A percentile compares a stretch with the other conserved stretches of the same genome.
These are phyloP conservation scores for Triadica sebifera DNA, from an alignment of 345 rosid species.

Conservation along the genomic window DNA sequence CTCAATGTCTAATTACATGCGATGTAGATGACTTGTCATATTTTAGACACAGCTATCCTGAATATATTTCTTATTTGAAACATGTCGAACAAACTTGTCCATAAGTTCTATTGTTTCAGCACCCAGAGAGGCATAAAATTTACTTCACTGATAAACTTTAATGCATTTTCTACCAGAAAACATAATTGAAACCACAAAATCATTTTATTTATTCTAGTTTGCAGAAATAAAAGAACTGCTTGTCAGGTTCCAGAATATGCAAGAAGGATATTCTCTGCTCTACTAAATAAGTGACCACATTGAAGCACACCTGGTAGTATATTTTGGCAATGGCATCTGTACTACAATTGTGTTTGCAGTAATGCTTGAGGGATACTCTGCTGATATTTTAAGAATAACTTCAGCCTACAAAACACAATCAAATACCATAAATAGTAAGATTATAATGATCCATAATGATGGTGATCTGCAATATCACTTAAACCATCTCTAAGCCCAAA, in stretches of 20 bases:
- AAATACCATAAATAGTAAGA: not conserved
- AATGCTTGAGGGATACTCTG: conserved; percentile 78
- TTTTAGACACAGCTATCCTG: not conserved
- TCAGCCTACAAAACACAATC: conserved; percentile 68
- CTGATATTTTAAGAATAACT: conserved; percentile 76
- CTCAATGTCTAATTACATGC: no score
- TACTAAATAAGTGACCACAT: not conserved
- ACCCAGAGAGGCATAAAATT: not conserved
- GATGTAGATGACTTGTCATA: not conserved
- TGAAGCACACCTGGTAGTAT: conserved; percentile 65
- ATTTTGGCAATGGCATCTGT: conserved; percentile 95
- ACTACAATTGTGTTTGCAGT: conserved; percentile 75
- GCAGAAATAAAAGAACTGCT: not conserved
- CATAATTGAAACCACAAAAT: not conserved
- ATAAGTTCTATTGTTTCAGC: not conserved
- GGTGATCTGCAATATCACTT: not conserved
- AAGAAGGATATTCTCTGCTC: not conserved
- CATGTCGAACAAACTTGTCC: not conserved
- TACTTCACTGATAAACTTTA: not conserved
- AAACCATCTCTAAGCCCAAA: not conserved
- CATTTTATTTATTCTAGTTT: not conserved
- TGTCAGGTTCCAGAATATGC: conserved; percentile 1
- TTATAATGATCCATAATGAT: not conserved
- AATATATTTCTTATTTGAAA: not conserved
- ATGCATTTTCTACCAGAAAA: not conserved